Evolutionary conservation across 2,329 filamentous ascomycete species (phyloP).

Genomic region (Nemania sp.): DNA sequence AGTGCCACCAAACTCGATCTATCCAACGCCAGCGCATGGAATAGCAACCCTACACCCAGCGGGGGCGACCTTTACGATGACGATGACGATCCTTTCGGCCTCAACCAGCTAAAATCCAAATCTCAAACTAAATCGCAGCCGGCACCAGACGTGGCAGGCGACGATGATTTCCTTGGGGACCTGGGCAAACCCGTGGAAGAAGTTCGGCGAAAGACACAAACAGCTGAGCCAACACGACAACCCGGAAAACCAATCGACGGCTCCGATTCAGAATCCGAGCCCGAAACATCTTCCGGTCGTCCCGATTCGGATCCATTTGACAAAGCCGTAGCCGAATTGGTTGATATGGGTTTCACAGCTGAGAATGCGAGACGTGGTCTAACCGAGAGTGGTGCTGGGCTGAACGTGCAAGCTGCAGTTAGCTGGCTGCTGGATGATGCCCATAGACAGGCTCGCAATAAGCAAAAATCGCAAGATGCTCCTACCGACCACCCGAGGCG

Average conservation of each 20-base stretch:
- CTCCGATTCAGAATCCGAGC: conserved; percentile 62
- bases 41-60: conserved; percentile 50
- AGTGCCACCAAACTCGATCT: conserved; percentile 62
- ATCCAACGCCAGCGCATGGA: conserved; percentile 67
- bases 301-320: conserved; percentile 73
- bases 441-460: conserved; percentile 83
- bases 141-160: conserved; percentile 56
- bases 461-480: conserved; percentile 67
- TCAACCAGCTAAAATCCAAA: conserved; percentile 71
- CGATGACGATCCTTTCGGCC: conserved; percentile 90
- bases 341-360: conserved; percentile 93
- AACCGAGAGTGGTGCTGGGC: conserved; percentile 80
- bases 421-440: conserved; percentile 92
- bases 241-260: conserved; percentile 69
- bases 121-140: conserved; percentile 46
- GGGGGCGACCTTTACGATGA: conserved; percentile 59
- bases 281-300: conserved; percentile 41
- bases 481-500: conserved; percentile 57
- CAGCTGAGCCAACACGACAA: conserved; percentile 57
- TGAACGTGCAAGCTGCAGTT: conserved; percentile 87
- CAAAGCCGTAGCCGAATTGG: conserved; percentile 84
- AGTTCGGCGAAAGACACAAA: conserved; percentile 63
- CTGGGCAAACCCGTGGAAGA: conserved; percentile 74
- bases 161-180: conserved; percentile 75
- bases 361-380: conserved; percentile 86